Evolutionary conservation across 768 basidiomycete genomes (phyloP), one percentile per base, ranked within the genome.

Genomic region (Phanerochaete carnosa): DNA sequence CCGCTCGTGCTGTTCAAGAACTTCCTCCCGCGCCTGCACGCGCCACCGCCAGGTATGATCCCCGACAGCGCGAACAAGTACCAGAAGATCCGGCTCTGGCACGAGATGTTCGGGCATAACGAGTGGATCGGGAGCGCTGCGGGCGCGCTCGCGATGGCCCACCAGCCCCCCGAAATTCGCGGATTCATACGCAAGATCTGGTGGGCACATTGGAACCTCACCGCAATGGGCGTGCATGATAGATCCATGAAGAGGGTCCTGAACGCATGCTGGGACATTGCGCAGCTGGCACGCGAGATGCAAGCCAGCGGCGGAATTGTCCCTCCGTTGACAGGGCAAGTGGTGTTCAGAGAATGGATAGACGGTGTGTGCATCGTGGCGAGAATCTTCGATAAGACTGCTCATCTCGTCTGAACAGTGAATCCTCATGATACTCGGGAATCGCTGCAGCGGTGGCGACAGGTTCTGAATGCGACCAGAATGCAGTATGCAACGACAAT

Each of bases 151-250:
- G 59, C 52, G 33, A 11, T 22, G 23, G 3, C 19, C 25, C n/a
- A 5, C 12, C 29, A 26, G 22, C 59, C 51, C 9, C 6, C 29
- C 22, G 12, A 11, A 16, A 50, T 63, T 19, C 35, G 15, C 32
- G 9, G 16, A 11, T 49, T 25, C 11, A n/a, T 54, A 32, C 15
- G 29, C 25, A 33, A 43, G 28, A 19, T 63, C 16, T 45, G 47
- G 37, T 32, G 45, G n/a, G 23, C 53, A 3, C 82, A 80, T 79
- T 71, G 74, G 26, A 81, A 82, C 61, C 75, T 69, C 7, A 73
- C 73, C 52, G 74, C 73, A 2, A 69, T 84, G 32, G 82, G 82
- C n/a, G 76, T 83, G 50, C 73, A 73, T 50, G 80, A 83, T 59
- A 62, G 64, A 19, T 62, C 62, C 3, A 70, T 83, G 25, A 82